Conservation (phyloP, 148 eudicot genomes). For the Arbutus unedo region DNA sequence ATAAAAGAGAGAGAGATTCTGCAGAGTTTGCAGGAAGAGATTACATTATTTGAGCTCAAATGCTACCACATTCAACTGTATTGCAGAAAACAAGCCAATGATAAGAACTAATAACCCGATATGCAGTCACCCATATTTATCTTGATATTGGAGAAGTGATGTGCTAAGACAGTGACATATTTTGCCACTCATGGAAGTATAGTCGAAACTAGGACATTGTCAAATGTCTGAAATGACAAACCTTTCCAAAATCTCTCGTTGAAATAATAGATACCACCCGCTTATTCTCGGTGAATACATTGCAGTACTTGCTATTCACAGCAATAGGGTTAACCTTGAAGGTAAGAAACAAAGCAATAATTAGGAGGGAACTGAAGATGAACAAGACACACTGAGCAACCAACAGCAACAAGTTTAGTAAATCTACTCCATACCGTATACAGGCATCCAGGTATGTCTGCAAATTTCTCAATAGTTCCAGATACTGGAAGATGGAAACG, state of each 20-base stretch:
- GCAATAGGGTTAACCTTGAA: slow-evolving; percentile 95
- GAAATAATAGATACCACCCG: slow-evolving; percentile 78
- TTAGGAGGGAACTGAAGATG: not conserved
- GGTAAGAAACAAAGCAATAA: slow-evolving; percentile 17
- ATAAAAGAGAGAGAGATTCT: not conserved
- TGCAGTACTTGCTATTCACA: slow-evolving; percentile 91
- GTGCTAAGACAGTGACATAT: not conserved
- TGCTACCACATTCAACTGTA: not conserved
- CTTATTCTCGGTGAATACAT: slow-evolving; percentile 90
- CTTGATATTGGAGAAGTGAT: not conserved
- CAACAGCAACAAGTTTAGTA: slow-evolving; percentile 8
- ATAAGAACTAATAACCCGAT: not conserved
- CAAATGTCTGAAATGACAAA: slow-evolving; percentile 28
- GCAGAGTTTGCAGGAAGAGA: not conserved
- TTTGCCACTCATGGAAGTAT: not conserved
- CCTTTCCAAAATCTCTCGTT: slow-evolving; percentile 85
- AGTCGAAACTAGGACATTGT: not conserved
- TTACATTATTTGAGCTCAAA: not conserved
- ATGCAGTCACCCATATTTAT: not conserved
- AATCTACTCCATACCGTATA: slow-evolving; percentile 60
- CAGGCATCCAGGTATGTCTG: slow-evolving; percentile 73
- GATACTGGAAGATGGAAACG: slow-evolving; percentile 94
- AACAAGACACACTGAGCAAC: slow-evolving; percentile 13
- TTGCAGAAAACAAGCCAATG: not conserved
- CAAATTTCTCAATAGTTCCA: slow-evolving; percentile 71